Evolutionary conservation across 208 protist species (phyloP).

Genomic region (Leishmania martiniquensis): DNA sequence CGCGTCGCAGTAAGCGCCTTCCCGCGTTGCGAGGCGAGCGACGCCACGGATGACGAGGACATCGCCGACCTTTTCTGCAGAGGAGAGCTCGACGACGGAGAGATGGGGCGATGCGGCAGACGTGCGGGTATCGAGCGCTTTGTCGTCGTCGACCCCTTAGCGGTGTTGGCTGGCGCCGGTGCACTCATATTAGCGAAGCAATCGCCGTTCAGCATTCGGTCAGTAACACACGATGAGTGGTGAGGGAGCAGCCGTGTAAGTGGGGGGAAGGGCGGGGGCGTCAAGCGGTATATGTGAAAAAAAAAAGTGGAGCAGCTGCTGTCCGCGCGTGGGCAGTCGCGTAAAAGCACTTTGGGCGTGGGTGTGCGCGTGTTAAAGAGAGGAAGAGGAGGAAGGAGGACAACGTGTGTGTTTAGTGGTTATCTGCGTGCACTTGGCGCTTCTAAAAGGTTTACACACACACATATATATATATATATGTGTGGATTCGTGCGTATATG

Average conservation of each 20-base stretch:
- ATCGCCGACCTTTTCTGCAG: neutral
- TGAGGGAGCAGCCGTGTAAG: neutral
- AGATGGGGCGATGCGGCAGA: neutral
- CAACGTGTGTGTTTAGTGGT: too few relatives aligned
- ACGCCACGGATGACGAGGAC: neutral
- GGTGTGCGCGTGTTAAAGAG: too few relatives aligned
- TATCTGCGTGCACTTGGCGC: too few relatives aligned
- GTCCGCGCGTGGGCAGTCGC: neutral
- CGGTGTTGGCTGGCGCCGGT: neutral
- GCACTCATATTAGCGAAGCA: neutral
- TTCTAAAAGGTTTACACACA: too few relatives aligned
- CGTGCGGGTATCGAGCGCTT: neutral
- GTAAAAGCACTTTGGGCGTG: too few relatives aligned
- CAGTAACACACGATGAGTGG: neutral
- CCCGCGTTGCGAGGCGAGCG: neutral
- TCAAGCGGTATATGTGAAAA: too few relatives aligned
- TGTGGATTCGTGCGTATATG: too few relatives aligned
- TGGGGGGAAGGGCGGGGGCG: too few relatives aligned
- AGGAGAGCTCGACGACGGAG: neutral
- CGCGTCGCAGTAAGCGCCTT: neutral
- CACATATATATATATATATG: too few relatives aligned
- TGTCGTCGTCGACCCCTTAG: neutral
- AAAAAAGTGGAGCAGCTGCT: neutral
- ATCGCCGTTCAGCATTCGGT: slow-evolving; percentile 7
- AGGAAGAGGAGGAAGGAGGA: too few relatives aligned